Conservation (phyloP, 805 yeast genomes). For the Torulaspora indica region DNA sequence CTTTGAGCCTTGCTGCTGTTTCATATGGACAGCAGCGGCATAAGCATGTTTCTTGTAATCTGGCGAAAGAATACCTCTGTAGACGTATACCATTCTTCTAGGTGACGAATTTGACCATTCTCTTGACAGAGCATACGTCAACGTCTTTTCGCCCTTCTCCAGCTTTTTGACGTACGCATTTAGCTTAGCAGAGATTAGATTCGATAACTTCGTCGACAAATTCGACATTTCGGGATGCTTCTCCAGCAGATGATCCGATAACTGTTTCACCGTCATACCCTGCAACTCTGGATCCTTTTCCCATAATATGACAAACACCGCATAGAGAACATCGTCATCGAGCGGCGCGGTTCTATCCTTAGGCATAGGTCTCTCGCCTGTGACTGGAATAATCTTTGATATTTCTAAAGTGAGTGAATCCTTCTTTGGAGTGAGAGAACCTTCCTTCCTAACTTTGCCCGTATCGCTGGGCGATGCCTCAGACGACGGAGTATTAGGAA, state of each 20-base stretch:
- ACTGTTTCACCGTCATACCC: slow-evolving; percentile 88
- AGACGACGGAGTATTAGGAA: slow-evolving; percentile 22
- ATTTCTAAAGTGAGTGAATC: slow-evolving; percentile 37
- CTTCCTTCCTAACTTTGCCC: slow-evolving; percentile 16
- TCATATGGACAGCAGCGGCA: slow-evolving; percentile 39
- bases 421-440: slow-evolving; percentile 19
- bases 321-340: slow-evolving; percentile 68
- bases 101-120: slow-evolving; percentile 93
- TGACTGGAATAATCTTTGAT: slow-evolving; percentile 73
- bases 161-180: slow-evolving; percentile 82
- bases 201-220: slow-evolving; percentile 73
- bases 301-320: slow-evolving; percentile 66
- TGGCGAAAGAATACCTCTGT: slow-evolving; percentile 70
- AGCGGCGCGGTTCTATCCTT: slow-evolving; percentile 51
- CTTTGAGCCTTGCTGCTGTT: slow-evolving; percentile 22
- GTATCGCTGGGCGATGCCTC: slow-evolving; percentile 9
- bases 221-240: slow-evolving; percentile 82
- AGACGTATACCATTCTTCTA: slow-evolving; percentile 82
- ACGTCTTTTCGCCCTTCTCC: slow-evolving; percentile 72
- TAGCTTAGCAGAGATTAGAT: slow-evolving; percentile 73
- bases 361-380: slow-evolving; percentile 71
- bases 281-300: slow-evolving; percentile 63
- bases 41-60: slow-evolving; percentile 72
- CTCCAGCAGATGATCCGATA: slow-evolving; percentile 69
- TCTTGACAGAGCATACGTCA: slow-evolving; percentile 70